phyloP scores from a whole-genome alignment of 2,329 filamentous ascomycete genomes.

The Hypoxylon sp. region DNA sequence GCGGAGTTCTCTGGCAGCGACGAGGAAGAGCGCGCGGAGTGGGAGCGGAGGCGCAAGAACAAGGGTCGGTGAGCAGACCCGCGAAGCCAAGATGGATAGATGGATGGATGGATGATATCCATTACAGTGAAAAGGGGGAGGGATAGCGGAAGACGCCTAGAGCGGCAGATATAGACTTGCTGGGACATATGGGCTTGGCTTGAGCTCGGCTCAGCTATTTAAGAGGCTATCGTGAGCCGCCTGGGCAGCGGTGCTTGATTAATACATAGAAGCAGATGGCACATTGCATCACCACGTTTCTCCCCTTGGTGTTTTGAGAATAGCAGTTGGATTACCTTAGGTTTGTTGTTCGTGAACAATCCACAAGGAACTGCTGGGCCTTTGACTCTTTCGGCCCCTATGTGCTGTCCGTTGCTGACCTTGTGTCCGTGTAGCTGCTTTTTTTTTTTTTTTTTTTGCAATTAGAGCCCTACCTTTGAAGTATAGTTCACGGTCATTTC shows the following conservation, averaged over 20 bases:
- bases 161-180: conserved; percentile 18
- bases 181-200: conserved; percentile 6
- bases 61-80: conserved; percentile 50
- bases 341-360: not conserved
- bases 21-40: conserved; percentile 74
- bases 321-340: not conserved
- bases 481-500: not conserved
- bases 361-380: not conserved
- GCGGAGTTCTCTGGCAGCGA: conserved; percentile 76
- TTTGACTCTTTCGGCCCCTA: not conserved
- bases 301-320: not conserved
- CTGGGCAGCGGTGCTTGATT: conserved; percentile 1
- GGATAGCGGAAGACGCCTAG: not conserved
- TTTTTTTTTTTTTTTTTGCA: not conserved
- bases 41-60: conserved; percentile 64
- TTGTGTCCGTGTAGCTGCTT: not conserved
- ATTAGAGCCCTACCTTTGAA: not conserved
- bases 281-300: conserved; percentile 1
- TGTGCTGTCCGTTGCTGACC: not conserved
- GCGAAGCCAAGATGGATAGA: not conserved
- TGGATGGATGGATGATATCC: too few relatives aligned
- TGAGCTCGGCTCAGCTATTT: conserved; percentile 5
- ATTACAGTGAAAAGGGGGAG: not conserved
- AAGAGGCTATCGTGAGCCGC: conserved; percentile 13
- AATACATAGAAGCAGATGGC: conserved; percentile 23